Base-by-base conservation (phyloP, 257 asterid genomes). In the Agastache rugosa region DNA sequence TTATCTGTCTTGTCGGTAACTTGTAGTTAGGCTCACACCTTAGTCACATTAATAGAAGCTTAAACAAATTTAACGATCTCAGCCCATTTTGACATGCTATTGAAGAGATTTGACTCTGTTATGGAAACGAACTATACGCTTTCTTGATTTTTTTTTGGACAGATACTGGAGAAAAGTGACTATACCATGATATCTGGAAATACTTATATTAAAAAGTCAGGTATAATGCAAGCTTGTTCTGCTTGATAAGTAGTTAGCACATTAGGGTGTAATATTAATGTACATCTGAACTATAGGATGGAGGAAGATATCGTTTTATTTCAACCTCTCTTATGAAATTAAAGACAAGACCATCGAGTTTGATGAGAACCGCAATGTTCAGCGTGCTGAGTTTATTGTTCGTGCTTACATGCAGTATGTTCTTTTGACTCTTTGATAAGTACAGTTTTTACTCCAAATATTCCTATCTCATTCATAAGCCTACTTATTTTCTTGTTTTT, bases 231-330 rank as follows among this genome's bases (percentile, higher is more conserved):
- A 79, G 55, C 45, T 60, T 65, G 29, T 42, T 29, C 16, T 50
- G 39, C 48, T 56, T 34, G 51, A 31, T 44, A 59, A 23, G 39
- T 73, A 51, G 54, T 22, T 74, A 60, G 83, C 71, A 17, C 34
- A 12, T 27, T 69, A 31, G 4, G 79, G 23, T 76, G 78, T 41
- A 35, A 41, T 53, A 63, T 67, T 0, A 41, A 62, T 31, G 69
- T 19, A 51, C 19, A 75, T 79, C 16, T 78, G 45, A n/a, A 23
- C 44, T 41, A 44, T 82, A 94, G 98, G 97, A 60, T 92, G 97
- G 98, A 92, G 97, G 86, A 94, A 94, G 93, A 94, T 94, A 75
- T 90, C 98, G 25, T 94, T 92, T 88, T 94, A 94, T 90, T 94
- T 92, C 93, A 92, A 94, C 69, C 75, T 94, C 10, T 94, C 97